Conservation (phyloP, 2,329 filamentous ascomycete species). For the Cucurbitaria berberidis region DNA sequence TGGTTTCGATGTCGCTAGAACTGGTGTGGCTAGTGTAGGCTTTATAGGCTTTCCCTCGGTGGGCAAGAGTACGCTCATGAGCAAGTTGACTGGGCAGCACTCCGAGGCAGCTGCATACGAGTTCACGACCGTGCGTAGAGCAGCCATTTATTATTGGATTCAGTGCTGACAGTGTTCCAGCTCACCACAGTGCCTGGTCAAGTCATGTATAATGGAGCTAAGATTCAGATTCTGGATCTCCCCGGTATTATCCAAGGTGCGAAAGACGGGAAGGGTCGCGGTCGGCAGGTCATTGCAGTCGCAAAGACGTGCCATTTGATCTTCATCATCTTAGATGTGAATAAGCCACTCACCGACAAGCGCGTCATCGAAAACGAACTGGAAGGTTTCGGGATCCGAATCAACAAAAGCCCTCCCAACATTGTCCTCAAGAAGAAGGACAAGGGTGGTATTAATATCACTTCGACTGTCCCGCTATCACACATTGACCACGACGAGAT, state of each 20-base stretch:
- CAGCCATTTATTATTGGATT: background rate
- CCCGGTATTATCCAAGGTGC: constrained; percentile 99
- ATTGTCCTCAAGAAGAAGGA: constrained; percentile 99
- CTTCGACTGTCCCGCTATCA: constrained; percentile 87
- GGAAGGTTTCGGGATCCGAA: constrained; percentile 95
- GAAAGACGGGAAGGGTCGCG: constrained; percentile 96
- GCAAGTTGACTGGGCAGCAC: constrained; percentile 89
- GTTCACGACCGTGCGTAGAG: constrained; percentile 74
- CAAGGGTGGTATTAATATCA: constrained; percentile 95
- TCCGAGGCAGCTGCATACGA: constrained; percentile 98
- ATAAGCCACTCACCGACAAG: constrained; percentile 98
- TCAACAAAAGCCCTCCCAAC: constrained; percentile 97
- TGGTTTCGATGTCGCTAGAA: constrained; percentile 97
- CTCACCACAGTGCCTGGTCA: constrained; percentile 96
- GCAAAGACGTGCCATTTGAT: constrained; percentile 99
- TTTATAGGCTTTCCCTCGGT: constrained; percentile 99
- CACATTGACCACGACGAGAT: constrained; percentile 97
- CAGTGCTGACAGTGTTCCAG: constrained; percentile 25
- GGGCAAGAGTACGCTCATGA: constrained; percentile 98
- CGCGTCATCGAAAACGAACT: constrained; percentile 92
- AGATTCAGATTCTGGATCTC: constrained; percentile 97
- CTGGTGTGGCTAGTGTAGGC: constrained; percentile 93
- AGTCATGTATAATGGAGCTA: constrained; percentile 94
- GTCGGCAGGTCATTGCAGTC: constrained; percentile 97
- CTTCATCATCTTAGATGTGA: constrained; percentile 97